A percentile compares a stretch with the other conserved stretches of the same genome.
phyloP scores from a whole-genome alignment of 2,329 filamentous ascomycete species.

The Monosporascus sp. region DNA sequence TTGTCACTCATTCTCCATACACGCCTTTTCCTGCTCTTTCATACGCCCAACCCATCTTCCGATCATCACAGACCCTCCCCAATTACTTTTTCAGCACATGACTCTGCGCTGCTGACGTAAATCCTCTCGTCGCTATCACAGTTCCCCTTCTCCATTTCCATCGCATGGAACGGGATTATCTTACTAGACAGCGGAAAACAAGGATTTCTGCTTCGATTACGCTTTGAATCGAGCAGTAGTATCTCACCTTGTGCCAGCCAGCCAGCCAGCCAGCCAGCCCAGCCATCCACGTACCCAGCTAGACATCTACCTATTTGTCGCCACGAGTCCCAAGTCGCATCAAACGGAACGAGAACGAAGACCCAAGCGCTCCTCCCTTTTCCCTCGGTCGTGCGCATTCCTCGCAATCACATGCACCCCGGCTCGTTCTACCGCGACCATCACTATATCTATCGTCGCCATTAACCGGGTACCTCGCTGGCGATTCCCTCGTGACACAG shows the following conservation, averaged over 20 bases:
- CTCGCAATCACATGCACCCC: not conserved
- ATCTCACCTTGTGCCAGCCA: too few relatives aligned
- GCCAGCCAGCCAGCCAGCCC: too few relatives aligned
- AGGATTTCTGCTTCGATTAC: not conserved
- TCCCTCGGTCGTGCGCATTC: not conserved
- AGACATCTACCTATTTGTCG: not conserved
- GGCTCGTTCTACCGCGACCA: not conserved
- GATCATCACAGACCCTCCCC: not conserved
- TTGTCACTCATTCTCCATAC: not conserved
- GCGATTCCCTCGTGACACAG: conserved; percentile 14
- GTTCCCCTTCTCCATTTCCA: not conserved
- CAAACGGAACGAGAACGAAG: not conserved
- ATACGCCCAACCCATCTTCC: not conserved
- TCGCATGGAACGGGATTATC: not conserved
- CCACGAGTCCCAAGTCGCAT: not conserved
- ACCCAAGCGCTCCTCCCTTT: not conserved
- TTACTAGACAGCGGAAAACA: not conserved
- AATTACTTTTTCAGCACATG: not conserved
- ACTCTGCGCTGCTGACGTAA: not conserved
- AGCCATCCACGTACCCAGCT: not conserved
- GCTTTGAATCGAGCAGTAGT: not conserved
- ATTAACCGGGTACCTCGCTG: conserved; percentile 5
- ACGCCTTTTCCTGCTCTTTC: not conserved
- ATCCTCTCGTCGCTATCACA: not conserved
- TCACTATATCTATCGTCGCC: not conserved